Percentiles rank a stretch among this genome's conserved stretches.
phyloP scores from a whole-genome alignment of 2,329 filamentous ascomycete genomes.

The Aspergillus pseudoviridinutans region DNA sequence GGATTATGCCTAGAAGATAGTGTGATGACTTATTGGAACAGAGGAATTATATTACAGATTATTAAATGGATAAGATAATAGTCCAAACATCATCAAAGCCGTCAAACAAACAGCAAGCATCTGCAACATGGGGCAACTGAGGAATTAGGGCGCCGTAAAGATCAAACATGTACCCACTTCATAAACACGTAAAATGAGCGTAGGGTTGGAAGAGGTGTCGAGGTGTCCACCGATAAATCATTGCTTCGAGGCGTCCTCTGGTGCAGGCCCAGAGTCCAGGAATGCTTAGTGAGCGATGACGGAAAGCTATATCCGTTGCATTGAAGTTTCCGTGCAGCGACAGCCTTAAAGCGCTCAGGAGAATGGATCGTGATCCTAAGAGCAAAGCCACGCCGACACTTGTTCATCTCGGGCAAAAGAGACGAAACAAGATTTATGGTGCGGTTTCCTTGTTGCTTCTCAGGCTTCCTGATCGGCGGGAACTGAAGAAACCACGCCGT shows the following conservation, averaged over 20 bases:
- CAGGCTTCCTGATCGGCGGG: slow-evolving; percentile 25
- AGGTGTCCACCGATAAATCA: not conserved
- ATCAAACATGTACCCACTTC: not conserved
- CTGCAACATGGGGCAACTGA: not conserved
- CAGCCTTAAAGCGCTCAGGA: not conserved
- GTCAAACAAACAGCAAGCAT: not conserved
- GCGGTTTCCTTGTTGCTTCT: slow-evolving; percentile 27
- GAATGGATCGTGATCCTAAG: not conserved
- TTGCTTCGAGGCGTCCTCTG: not conserved
- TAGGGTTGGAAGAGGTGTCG: not conserved
- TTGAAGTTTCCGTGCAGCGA: not conserved
- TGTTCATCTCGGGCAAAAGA: not conserved
- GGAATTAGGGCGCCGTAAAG: not conserved
- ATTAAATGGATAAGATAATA: not conserved
- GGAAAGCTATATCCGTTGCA: not conserved
- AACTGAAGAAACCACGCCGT: slow-evolving; percentile 37
- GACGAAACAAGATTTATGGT: slow-evolving; percentile 16
- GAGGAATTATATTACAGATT: not conserved
- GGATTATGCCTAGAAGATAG: not conserved
- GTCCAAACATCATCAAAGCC: not conserved
- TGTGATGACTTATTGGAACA: not conserved
- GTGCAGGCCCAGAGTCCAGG: not conserved
- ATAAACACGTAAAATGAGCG: not conserved
- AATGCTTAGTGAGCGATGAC: not conserved
- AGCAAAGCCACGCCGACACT: not conserved